phyloP scores from a whole-genome alignment of 1,284 basidiomycete genomes.

The Singerocomus inundabilis region DNA sequence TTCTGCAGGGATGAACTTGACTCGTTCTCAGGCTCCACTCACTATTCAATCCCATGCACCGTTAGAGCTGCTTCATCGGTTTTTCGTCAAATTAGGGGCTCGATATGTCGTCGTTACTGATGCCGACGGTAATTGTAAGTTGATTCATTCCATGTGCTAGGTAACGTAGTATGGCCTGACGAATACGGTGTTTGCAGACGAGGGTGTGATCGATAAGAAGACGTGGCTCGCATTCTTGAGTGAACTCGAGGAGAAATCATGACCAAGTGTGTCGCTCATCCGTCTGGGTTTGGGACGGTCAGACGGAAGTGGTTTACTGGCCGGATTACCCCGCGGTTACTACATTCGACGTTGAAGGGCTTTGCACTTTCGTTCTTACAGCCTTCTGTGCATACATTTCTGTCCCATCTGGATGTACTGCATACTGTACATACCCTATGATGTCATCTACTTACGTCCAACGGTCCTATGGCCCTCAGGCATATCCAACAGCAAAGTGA shows the following conservation, averaged over 20 bases:
- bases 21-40: constrained; percentile 68
- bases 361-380: background rate
- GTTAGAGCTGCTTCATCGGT: constrained; percentile 85
- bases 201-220: constrained; percentile 92
- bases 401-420: background rate
- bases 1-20: constrained; percentile 1
- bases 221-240: constrained; percentile 83
- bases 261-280: background rate
- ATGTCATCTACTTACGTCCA: background rate
- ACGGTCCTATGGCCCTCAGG: too few relatives aligned
- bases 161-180: background rate
- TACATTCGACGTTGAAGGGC: background rate
- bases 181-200: constrained; percentile 48
- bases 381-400: background rate
- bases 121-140: constrained; percentile 77
- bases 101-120: constrained; percentile 87
- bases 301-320: background rate
- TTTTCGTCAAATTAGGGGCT: constrained; percentile 91
- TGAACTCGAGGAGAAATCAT: constrained; percentile 61
- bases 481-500: too few relatives aligned
- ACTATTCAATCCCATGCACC: constrained; percentile 82
- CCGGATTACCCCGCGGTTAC: background rate
- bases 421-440: background rate
- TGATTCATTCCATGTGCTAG: background rate
- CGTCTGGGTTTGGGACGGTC: background rate